A percentile compares a stretch with the other conserved stretches of the same genome.
Evolutionary conservation across 192 early-diverging fungal genomes (phyloP).

Genomic region (Backusella circina): DNA sequence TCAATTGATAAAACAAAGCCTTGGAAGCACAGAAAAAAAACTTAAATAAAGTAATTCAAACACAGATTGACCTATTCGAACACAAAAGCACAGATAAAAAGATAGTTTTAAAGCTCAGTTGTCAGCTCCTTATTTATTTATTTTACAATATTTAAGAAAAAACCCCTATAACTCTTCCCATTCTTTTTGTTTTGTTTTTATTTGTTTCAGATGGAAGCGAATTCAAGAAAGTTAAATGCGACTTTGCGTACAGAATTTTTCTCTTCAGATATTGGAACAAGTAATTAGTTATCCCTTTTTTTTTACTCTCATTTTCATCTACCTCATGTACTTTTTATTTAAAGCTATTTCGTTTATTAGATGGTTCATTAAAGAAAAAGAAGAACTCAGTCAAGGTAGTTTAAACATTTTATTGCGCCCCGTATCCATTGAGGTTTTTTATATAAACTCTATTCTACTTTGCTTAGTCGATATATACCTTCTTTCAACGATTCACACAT

Average conservation of each 20-base stretch:
- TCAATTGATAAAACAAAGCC: not conserved
- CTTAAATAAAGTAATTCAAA: not conserved
- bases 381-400: not conserved
- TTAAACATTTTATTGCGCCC: not conserved
- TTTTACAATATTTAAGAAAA: not conserved
- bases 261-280: not conserved
- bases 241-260: not conserved
- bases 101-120: not conserved
- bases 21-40: not conserved
- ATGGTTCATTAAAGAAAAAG: not conserved
- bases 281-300: not conserved
- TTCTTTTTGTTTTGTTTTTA: not conserved
- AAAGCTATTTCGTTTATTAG: not conserved
- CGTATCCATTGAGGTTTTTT: not conserved
- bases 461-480: not conserved
- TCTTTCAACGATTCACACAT: not conserved
- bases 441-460: not conserved
- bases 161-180: not conserved
- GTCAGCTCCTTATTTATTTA: constrained; percentile 1
- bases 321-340: not conserved
- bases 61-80: not conserved
- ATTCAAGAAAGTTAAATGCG: constrained; percentile 3
- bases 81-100: not conserved
- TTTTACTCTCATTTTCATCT: not conserved
- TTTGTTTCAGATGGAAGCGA: constrained; percentile 1